These are phyloP conservation scores for Bryopsis sp. DNA, from an alignment of 139 green algal genomes.

Conservation along the genomic window DNA sequence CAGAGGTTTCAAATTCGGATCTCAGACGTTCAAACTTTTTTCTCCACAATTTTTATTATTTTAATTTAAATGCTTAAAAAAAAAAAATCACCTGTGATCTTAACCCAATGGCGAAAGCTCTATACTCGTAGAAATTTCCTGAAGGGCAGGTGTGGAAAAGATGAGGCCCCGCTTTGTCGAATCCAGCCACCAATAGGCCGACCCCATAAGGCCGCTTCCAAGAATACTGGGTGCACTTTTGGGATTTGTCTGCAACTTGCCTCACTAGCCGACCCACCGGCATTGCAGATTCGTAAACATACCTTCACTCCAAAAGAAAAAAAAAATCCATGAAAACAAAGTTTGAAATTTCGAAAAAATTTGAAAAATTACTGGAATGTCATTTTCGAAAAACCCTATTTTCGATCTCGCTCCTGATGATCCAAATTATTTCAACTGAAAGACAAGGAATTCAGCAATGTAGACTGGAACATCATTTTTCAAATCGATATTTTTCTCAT, in stretches of 20 bases:
- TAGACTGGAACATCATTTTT: too few species aligned
- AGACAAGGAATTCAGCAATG: too few species aligned
- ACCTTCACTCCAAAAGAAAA: slow-evolving; percentile 39
- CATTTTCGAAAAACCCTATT: too few species aligned
- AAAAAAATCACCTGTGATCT: slow-evolving; percentile 73
- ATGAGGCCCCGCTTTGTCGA: slow-evolving; percentile 67
- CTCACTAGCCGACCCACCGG: slow-evolving; percentile 76
- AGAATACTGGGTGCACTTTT: slow-evolving; percentile 77
- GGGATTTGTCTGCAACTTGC: slow-evolving; percentile 86
- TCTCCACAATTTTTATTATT: background rate
- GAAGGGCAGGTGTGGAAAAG: slow-evolving; percentile 90
- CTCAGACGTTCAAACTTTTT: too few species aligned
- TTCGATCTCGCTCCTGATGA: too few species aligned
- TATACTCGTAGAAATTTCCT: slow-evolving; percentile 97
- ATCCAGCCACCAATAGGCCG: slow-evolving; percentile 81
- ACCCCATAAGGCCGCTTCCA: slow-evolving; percentile 94
- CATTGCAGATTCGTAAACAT: slow-evolving; percentile 87
- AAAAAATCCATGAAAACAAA: too few species aligned
- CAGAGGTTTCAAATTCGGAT: too few species aligned
- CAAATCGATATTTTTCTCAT: too few species aligned
- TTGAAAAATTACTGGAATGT: too few species aligned
- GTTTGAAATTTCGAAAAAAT: too few species aligned
- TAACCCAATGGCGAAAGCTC: slow-evolving; percentile 88
- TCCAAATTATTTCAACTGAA: too few species aligned
- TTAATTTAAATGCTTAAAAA: too few species aligned